phyloP scores from a whole-genome alignment of 257 asterid genomes.

The Solanum chaucha region DNA sequence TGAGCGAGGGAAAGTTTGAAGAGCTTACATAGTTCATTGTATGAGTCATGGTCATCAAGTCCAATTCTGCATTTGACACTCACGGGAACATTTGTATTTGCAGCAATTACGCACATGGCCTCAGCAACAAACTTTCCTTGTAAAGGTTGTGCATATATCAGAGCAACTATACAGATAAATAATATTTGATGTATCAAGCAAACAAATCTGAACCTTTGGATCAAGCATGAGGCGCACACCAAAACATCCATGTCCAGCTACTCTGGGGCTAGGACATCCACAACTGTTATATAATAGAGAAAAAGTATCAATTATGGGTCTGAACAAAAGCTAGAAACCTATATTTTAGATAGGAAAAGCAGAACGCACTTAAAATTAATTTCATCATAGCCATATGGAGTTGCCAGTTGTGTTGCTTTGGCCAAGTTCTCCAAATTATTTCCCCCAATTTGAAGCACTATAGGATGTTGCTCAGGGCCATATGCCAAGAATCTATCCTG shows the following conservation, averaged over 20 bases:
- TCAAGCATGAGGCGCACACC: slow-evolving; percentile 95
- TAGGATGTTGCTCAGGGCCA: slow-evolving; percentile 91
- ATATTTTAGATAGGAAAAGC: neutral
- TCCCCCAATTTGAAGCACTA: slow-evolving; percentile 95
- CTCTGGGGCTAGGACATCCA: slow-evolving; percentile 95
- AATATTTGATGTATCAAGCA: neutral
- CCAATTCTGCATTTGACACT: slow-evolving; percentile 96
- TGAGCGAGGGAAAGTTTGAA: neutral
- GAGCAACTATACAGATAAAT: slow-evolving; percentile 15
- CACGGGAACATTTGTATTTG: slow-evolving; percentile 84
- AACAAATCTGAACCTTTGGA: slow-evolving; percentile 62
- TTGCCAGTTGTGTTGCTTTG: slow-evolving; percentile 79
- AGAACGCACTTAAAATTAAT: slow-evolving; percentile 79
- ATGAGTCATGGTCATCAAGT: slow-evolving; percentile 82
- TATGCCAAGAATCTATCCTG: slow-evolving; percentile 89
- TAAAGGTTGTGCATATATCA: slow-evolving; percentile 27
- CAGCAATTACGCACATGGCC: slow-evolving; percentile 90
- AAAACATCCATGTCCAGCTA: slow-evolving; percentile 97
- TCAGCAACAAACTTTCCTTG: slow-evolving; percentile 95
- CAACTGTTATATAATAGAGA: slow-evolving; percentile 44
- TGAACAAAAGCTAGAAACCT: neutral
- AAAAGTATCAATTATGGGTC: slow-evolving; percentile 10
- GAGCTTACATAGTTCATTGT: slow-evolving; percentile 81
- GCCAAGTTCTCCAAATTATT: slow-evolving; percentile 78
- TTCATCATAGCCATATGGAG: slow-evolving; percentile 86